These are phyloP conservation scores for Rubroboletus satanas DNA, from an alignment of 768 basidiomycete genomes.

Conservation along the genomic window DNA sequence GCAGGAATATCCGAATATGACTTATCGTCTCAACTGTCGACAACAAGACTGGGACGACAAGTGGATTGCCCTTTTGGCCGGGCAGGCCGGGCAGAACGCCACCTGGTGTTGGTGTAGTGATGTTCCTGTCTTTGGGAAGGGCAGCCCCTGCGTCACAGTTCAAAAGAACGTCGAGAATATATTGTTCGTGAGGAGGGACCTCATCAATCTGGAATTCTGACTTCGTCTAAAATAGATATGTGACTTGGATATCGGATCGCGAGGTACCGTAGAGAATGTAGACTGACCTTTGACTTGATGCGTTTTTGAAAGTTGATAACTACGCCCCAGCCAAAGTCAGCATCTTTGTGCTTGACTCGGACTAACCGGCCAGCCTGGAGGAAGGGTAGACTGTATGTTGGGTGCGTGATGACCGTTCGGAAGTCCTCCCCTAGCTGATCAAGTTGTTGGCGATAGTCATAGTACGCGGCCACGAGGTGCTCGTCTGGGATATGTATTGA, in stretches of 20 bases:
- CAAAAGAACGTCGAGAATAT: slow-evolving; percentile 89
- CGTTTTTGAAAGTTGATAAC: slow-evolving; percentile 92
- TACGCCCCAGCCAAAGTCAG: slow-evolving; percentile 96
- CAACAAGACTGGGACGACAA: slow-evolving; percentile 85
- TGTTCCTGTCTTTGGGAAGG: slow-evolving; percentile 56
- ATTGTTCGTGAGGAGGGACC: slow-evolving; percentile 80
- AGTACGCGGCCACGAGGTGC: slow-evolving; percentile 80
- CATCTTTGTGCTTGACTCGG: slow-evolving; percentile 77
- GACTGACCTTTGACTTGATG: slow-evolving; percentile 66
- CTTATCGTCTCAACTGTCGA: slow-evolving; percentile 85
- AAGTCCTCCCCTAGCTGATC: slow-evolving; percentile 88
- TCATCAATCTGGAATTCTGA: slow-evolving; percentile 66
- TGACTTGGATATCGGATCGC: background rate
- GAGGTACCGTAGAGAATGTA: background rate
- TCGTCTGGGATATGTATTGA: slow-evolving; percentile 80
- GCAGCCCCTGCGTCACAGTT: slow-evolving; percentile 65
- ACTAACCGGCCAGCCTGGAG: slow-evolving; percentile 91
- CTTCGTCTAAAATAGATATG: slow-evolving; percentile 43
- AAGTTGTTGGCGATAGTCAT: slow-evolving; percentile 88
- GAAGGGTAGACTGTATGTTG: slow-evolving; percentile 92
- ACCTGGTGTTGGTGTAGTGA: slow-evolving; percentile 53
- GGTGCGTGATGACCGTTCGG: slow-evolving; percentile 89
- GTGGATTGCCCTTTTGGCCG: slow-evolving; percentile 71
- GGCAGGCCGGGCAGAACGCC: slow-evolving; percentile 73
- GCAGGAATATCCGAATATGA: slow-evolving; percentile 80